These are phyloP conservation scores for Aurantiochytrium sp. DNA, from an alignment of 108 stramenopile species.

Conservation along the genomic window DNA sequence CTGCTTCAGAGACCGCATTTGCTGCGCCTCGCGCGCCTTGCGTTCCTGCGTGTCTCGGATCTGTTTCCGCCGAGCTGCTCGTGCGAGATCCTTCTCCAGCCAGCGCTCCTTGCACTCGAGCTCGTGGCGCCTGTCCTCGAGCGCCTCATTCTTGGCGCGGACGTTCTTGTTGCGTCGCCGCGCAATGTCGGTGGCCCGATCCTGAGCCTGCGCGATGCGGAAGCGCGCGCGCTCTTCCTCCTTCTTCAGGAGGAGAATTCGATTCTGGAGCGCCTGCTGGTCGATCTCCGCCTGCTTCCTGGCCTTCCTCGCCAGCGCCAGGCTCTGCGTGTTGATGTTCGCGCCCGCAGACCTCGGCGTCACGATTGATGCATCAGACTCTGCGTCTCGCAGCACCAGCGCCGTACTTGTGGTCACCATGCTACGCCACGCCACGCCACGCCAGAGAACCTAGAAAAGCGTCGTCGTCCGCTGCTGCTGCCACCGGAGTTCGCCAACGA, in stretches of 20 bases:
- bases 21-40: not conserved
- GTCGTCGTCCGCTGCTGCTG: too few species aligned
- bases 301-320: not conserved
- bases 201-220: conserved; percentile 36
- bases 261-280: conserved; percentile 32
- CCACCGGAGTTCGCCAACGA: too few species aligned
- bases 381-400: not conserved
- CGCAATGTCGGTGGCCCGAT: not conserved
- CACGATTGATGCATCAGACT: too few species aligned
- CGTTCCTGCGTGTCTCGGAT: conserved; percentile 11
- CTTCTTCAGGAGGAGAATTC: conserved; percentile 45
- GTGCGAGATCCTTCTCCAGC: not conserved
- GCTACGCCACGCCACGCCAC: too few species aligned
- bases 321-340: too few species aligned
- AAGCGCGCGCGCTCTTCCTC: conserved; percentile 39
- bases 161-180: not conserved
- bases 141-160: not conserved
- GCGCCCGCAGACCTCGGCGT: too few species aligned
- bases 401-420: too few species aligned
- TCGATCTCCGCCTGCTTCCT: conserved; percentile 42
- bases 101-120: not conserved
- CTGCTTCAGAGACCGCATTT: not conserved
- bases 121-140: not conserved
- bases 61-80: not conserved
- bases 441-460: too few species aligned